Evolutionary conservation across 306 rosid species (phyloP).

Genomic region (Vicia sativa): DNA sequence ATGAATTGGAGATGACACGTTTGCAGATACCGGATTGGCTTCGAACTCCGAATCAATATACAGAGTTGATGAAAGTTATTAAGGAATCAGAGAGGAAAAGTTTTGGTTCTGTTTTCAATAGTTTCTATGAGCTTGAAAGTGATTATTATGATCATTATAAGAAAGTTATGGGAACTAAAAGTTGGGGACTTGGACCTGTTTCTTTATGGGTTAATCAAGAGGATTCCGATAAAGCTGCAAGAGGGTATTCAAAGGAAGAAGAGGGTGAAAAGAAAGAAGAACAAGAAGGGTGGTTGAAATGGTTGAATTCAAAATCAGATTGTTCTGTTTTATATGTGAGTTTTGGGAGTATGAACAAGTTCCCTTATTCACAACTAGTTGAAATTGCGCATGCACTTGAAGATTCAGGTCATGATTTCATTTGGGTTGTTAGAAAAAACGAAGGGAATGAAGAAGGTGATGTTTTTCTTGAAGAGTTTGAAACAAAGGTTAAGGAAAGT

Average conservation of each 20-base stretch:
- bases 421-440: conserved; percentile 44
- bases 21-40: conserved; percentile 50
- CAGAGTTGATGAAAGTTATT: conserved; percentile 22
- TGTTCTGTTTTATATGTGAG: conserved; percentile 37
- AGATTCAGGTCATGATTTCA: conserved; percentile 29
- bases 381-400: conserved; percentile 40
- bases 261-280: neutral
- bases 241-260: conserved; percentile 26
- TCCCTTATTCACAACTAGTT: conserved; percentile 34
- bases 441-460: neutral
- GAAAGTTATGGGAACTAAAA: conserved; percentile 36
- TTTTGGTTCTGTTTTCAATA: conserved; percentile 44
- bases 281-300: conserved; percentile 40
- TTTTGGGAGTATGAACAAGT: conserved; percentile 46
- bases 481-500: conserved; percentile 29
- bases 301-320: conserved; percentile 40
- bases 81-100: conserved; percentile 43
- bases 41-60: conserved; percentile 26
- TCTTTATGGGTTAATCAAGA: conserved; percentile 45
- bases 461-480: conserved; percentile 35
- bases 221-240: conserved; percentile 37
- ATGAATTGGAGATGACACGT: conserved; percentile 42
- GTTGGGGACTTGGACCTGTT: conserved; percentile 50
- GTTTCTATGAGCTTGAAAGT: conserved; percentile 46
- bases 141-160: conserved; percentile 38